A percentile compares a stretch with the other conserved stretches of the same genome.
These are phyloP conservation scores for Rosa lucieae DNA, from an alignment of 306 rosid genomes.

Conservation along the genomic window DNA sequence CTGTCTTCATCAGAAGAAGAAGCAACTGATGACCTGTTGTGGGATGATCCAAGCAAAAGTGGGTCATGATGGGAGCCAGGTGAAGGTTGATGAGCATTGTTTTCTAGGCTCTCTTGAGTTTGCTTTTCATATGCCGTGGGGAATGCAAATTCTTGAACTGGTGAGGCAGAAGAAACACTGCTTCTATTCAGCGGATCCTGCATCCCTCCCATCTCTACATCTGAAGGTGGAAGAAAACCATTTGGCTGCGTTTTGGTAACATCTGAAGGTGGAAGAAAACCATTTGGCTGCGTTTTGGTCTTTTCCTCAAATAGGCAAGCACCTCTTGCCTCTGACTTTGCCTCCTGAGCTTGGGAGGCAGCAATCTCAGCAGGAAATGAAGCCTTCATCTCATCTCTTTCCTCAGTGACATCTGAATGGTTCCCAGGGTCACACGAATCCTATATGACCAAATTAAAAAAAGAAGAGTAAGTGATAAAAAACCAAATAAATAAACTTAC, in stretches of 20 bases:
- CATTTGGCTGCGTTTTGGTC: slow-evolving; percentile 36
- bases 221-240: slow-evolving; percentile 37
- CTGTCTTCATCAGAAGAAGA: slow-evolving; percentile 31
- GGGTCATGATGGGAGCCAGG: slow-evolving; percentile 30
- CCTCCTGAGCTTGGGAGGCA: slow-evolving; percentile 38
- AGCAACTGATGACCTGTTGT: slow-evolving; percentile 28
- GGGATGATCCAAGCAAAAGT: slow-evolving; percentile 23
- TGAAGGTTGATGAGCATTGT: slow-evolving; percentile 34
- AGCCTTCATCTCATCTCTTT: slow-evolving; percentile 70
- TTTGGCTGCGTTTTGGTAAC: slow-evolving; percentile 34
- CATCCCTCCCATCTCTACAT: slow-evolving; percentile 30
- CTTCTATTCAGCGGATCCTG: slow-evolving; percentile 31
- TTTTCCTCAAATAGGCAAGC: slow-evolving; percentile 34
- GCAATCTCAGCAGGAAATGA: slow-evolving; percentile 35
- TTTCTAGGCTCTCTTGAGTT: slow-evolving; percentile 39
- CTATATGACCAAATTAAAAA: slow-evolving; percentile 41
- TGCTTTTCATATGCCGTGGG: slow-evolving; percentile 40
- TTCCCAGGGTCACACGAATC: slow-evolving; percentile 82
- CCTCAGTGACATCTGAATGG: slow-evolving; percentile 81
- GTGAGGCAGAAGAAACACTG: slow-evolving; percentile 35
- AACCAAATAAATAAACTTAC: neutral
- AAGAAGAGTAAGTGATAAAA: slow-evolving; percentile 7
- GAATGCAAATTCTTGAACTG: slow-evolving; percentile 48
- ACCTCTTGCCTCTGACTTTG: slow-evolving; percentile 32
- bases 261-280: slow-evolving; percentile 35